phyloP scores from a whole-genome alignment of 2,329 filamentous ascomycete genomes.

The Ophiocordyceps camponoti-rufipedis region DNA sequence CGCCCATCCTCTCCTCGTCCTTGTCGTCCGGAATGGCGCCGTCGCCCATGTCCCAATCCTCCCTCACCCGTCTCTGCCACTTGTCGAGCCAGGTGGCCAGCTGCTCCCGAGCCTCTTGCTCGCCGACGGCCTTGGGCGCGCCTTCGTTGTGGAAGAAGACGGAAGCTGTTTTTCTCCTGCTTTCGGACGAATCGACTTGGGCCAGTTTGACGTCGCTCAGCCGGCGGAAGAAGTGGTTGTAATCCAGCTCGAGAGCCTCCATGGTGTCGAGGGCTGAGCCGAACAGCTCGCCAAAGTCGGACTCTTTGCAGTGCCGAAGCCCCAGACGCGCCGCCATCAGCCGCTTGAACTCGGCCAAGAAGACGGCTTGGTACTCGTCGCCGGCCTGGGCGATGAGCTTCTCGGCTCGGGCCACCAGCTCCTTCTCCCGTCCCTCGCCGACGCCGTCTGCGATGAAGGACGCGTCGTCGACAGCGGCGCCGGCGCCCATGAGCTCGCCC shows the following conservation, averaged over 20 bases:
- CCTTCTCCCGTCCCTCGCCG: slow-evolving; percentile 37
- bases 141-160: slow-evolving; percentile 70
- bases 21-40: slow-evolving; percentile 8
- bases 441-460: slow-evolving; percentile 59
- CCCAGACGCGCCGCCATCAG: slow-evolving; percentile 71
- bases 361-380: slow-evolving; percentile 77
- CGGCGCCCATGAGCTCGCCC: slow-evolving; percentile 74
- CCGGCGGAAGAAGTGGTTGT: slow-evolving; percentile 82
- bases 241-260: slow-evolving; percentile 71
- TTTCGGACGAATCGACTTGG: slow-evolving; percentile 46
- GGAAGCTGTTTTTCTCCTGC: slow-evolving; percentile 42
- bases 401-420: slow-evolving; percentile 66
- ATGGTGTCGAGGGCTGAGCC: slow-evolving; percentile 69
- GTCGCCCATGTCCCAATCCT: slow-evolving; percentile 46
- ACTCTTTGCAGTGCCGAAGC: slow-evolving; percentile 46
- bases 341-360: slow-evolving; percentile 74
- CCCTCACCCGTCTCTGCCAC: slow-evolving; percentile 53
- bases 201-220: slow-evolving; percentile 45
- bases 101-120: slow-evolving; percentile 44
- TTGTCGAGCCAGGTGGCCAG: slow-evolving; percentile 66
- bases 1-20: slow-evolving; percentile 44
- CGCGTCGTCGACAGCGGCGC: slow-evolving; percentile 49
- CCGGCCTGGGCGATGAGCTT: slow-evolving; percentile 62
- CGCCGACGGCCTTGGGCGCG: slow-evolving; percentile 35
- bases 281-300: slow-evolving; percentile 66